These are phyloP conservation scores for Gossypium lobatum DNA, from an alignment of 441 rosid species.

Conservation along the genomic window DNA sequence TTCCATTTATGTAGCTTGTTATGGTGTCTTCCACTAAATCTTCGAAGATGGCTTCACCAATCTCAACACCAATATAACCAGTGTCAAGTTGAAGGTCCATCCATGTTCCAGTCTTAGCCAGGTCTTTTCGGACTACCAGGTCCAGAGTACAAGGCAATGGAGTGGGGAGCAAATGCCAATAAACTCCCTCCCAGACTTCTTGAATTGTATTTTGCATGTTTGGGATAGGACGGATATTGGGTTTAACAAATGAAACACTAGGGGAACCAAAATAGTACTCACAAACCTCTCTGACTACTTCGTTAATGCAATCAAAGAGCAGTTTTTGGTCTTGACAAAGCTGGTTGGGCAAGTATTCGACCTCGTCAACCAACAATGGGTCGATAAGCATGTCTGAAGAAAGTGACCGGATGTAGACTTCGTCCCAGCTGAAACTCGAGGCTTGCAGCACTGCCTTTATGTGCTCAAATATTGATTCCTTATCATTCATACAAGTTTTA, in stretches of 20 bases:
- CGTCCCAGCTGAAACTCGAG: conserved; percentile 66
- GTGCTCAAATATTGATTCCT: conserved; percentile 42
- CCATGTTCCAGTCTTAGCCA: conserved; percentile 61
- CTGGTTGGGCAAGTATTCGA: conserved; percentile 44
- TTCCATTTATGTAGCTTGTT: conserved; percentile 23
- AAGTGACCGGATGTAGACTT: conserved; percentile 50
- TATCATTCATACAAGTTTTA: conserved; percentile 41
- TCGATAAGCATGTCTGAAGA: conserved; percentile 67
- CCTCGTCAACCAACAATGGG: conserved; percentile 49
- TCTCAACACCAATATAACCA: conserved; percentile 44
- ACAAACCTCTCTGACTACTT: conserved; percentile 59
- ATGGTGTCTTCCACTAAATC: conserved; percentile 60
- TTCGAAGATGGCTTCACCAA: conserved; percentile 53
- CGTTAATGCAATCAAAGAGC: conserved; percentile 72
- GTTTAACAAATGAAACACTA: conserved; percentile 40
- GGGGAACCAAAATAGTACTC: conserved; percentile 36
- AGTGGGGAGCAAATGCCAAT: conserved; percentile 52
- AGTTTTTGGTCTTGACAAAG: conserved; percentile 54
- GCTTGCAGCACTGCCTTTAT: conserved; percentile 55
- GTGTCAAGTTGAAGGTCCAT: conserved; percentile 55
- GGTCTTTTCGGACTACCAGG: conserved; percentile 64
- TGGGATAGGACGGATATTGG: conserved; percentile 14
- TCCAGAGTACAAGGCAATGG: conserved; percentile 32
- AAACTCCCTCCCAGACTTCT: conserved; percentile 69
- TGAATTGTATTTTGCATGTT: conserved; percentile 35